Base-by-base conservation (phyloP, 2,329 filamentous ascomycete species). In the Penicillium hordei region DNA sequence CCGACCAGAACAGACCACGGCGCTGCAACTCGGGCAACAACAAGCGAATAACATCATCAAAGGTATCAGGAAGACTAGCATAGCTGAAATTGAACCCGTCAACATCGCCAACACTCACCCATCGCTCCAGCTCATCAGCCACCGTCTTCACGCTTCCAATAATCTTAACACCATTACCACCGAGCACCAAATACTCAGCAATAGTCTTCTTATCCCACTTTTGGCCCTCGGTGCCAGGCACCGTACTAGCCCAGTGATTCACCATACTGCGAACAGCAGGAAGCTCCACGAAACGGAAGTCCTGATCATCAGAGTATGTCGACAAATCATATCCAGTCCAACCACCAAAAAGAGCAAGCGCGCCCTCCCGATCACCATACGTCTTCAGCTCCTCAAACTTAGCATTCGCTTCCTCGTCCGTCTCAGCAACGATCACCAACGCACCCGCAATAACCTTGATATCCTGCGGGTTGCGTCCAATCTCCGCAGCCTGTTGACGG, bases 251-350 rank as follows among this genome's bases (percentile, higher is more conserved):
- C 77, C 77, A 79, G 49, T 74, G 69, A 27, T 72, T 75, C n/a
- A 79, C 76, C 70, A 79, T 75, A 21, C 73, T 75, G 9, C 76
- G 74, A 10, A 81, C 76, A 1, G 73, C 75, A 2, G 76, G 75
- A 2, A 72, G 71, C 7, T 73, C 72, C 7, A 71, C 69, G 57
- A 80, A 79, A 1, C 74, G 69, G 55, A 81, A 79, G 48, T 81
- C 77, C 40, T 79, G 74, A 29, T 80, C 77, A 43, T 80, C 78
- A 0, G 68, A 66, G 51, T 75, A 79, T 0, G 68, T 69, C 2
- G 72, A 74, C 1, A 81, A 66, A 62, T 81, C 78, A 5, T 76
- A 77, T 0, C 78, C 78, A 1, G 75, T 75, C 78, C 78, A 81
- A 0, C 78, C 79, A 2, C 79, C 78, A 56, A 81, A 80, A 0